A percentile compares a stretch with the other conserved stretches of the same genome.
Evolutionary conservation across 1,139 yeast genomes (phyloP).

Genomic region (Sugiyamaella castrensis): DNA sequence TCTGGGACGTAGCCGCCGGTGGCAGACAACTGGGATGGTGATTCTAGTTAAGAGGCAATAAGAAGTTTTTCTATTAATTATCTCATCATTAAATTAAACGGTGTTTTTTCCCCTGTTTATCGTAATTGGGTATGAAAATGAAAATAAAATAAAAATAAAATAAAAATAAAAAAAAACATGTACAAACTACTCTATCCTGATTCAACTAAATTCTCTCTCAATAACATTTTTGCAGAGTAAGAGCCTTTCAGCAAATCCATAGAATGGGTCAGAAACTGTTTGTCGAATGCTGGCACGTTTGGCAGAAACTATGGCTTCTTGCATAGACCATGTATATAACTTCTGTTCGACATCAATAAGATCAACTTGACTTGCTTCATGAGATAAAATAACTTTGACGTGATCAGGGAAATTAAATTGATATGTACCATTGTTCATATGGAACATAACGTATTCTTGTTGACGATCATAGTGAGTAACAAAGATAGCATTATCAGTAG

Average conservation of each 20-base stretch:
- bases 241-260: slow-evolving; percentile 16
- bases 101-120: too few species aligned
- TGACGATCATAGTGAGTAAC: slow-evolving; percentile 77
- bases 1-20: slow-evolving; percentile 4
- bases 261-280: slow-evolving; percentile 5
- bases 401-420: slow-evolving; percentile 96
- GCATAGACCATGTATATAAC: slow-evolving; percentile 53
- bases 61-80: too few species aligned
- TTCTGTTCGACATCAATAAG: slow-evolving; percentile 77
- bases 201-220: background rate
- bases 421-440: slow-evolving; percentile 84
- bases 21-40: background rate
- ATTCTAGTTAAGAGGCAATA: too few species aligned
- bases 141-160: background rate
- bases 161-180: background rate
- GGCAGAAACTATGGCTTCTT: slow-evolving; percentile 19
- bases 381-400: slow-evolving; percentile 78
- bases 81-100: too few species aligned
- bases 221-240: slow-evolving; percentile 15
- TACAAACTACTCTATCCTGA: too few species aligned
- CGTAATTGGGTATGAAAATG: background rate
- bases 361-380: slow-evolving; percentile 71
- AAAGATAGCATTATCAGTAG: slow-evolving; percentile 43
- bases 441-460: slow-evolving; percentile 62
- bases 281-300: slow-evolving; percentile 6